phyloP scores from a whole-genome alignment of 2,329 filamentous ascomycete genomes.

The Anisogramma anomala region DNA sequence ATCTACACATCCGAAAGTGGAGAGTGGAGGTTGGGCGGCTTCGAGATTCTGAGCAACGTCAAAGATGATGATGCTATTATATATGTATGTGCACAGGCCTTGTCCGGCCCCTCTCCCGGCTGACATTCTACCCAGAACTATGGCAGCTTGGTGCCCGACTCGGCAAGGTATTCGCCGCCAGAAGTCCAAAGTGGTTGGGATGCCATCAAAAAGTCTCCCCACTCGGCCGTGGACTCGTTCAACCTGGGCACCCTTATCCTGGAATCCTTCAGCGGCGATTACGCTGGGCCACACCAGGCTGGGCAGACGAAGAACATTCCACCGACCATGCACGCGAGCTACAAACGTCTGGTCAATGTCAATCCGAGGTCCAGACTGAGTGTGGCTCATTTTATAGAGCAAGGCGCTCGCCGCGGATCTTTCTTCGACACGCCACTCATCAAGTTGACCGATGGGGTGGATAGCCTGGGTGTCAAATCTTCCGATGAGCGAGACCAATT shows the following conservation, averaged over 20 bases:
- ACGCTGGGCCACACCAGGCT: conserved; percentile 63
- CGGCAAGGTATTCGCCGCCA: conserved; percentile 72
- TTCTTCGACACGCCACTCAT: conserved; percentile 94
- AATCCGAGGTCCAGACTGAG: conserved; percentile 84
- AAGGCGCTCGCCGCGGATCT: conserved; percentile 66
- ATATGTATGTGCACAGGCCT: conserved; percentile 47
- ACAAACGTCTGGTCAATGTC: conserved; percentile 76
- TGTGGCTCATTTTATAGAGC: conserved; percentile 76
- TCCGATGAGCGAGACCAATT: conserved; percentile 77
- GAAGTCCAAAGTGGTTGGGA: conserved; percentile 92
- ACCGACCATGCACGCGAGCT: conserved; percentile 77
- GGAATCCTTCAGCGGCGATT: conserved; percentile 85
- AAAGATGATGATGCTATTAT: conserved; percentile 93
- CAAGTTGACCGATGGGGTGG: conserved; percentile 81
- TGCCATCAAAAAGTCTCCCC: conserved; percentile 68
- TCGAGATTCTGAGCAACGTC: conserved; percentile 86
- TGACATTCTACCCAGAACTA: conserved; percentile 49
- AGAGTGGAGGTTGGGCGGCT: conserved; percentile 93
- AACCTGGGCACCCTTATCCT: conserved; percentile 74
- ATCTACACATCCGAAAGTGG: conserved; percentile 92
- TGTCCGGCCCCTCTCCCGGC: too few relatives aligned
- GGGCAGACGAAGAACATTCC: conserved; percentile 80
- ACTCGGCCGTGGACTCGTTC: conserved; percentile 77
- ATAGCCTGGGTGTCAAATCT: conserved; percentile 80
- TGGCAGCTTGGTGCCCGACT: conserved; percentile 77